phyloP scores from a whole-genome alignment of 2,329 filamentous ascomycete genomes.

The Sclerotinia subarctica region DNA sequence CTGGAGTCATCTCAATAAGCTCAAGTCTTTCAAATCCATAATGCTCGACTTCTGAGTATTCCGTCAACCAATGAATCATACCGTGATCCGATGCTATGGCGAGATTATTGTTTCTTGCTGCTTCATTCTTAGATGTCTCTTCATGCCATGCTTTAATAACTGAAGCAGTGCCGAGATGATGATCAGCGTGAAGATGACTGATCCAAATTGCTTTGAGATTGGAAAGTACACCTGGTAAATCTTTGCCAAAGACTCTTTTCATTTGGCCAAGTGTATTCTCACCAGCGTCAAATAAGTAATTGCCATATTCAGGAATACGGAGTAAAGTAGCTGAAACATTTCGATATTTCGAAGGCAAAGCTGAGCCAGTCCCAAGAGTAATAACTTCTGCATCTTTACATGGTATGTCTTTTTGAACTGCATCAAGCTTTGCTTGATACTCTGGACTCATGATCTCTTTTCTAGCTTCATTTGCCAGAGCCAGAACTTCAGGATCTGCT shows the following conservation, averaged over 20 bases:
- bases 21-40: constrained; percentile 59
- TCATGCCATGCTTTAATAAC: constrained; percentile 79
- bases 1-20: constrained; percentile 27
- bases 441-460: constrained; percentile 41
- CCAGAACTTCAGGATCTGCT: constrained; percentile 45
- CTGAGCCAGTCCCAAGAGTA: constrained; percentile 86
- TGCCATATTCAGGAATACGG: constrained; percentile 79
- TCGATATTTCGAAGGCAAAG: constrained; percentile 85
- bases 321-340: constrained; percentile 91
- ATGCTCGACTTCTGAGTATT: constrained; percentile 76
- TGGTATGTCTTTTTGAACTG: constrained; percentile 62
- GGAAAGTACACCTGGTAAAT: constrained; percentile 67
- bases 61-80: constrained; percentile 74
- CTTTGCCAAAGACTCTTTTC: constrained; percentile 65
- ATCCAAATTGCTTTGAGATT: constrained; percentile 85
- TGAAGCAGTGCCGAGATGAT: constrained; percentile 81
- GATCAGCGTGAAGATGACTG: constrained; percentile 93
- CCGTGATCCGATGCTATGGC: constrained; percentile 65
- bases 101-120: constrained; percentile 46
- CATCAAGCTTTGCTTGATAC: constrained; percentile 50
- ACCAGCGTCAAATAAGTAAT: constrained; percentile 85
- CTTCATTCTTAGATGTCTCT: constrained; percentile 45
- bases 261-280: constrained; percentile 91
- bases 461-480: constrained; percentile 51
- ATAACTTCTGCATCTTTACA: constrained; percentile 77